Conservation (phyloP, 2,329 filamentous ascomycete genomes). For the Aspergillus floridensis region DNA sequence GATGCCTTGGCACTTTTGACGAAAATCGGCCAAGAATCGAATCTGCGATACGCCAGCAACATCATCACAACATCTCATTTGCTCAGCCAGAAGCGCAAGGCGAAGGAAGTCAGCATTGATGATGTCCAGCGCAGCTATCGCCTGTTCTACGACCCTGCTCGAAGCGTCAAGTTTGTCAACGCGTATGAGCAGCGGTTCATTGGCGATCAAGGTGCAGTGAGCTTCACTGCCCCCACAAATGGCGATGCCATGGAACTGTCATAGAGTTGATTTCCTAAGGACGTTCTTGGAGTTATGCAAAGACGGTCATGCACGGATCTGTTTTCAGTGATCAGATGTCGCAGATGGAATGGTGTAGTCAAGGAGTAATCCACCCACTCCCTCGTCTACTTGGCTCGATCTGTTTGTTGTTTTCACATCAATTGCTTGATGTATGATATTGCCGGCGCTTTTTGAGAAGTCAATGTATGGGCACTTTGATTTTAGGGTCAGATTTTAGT, state of each 20-base stretch:
- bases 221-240: constrained; percentile 55
- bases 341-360: background rate
- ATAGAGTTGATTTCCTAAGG: constrained; percentile 30
- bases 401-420: constrained; percentile 26
- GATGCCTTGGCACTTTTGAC: constrained; percentile 90
- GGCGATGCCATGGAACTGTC: constrained; percentile 71
- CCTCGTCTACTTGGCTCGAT: constrained; percentile 18
- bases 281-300: constrained; percentile 14
- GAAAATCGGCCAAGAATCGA: constrained; percentile 91
- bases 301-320: background rate
- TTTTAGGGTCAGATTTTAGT: constrained; percentile 23
- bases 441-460: constrained; percentile 35
- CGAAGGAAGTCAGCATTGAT: constrained; percentile 76
- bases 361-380: constrained; percentile 8
- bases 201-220: constrained; percentile 77
- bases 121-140: constrained; percentile 93
- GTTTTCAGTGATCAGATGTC: background rate
- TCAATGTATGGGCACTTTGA: constrained; percentile 23
- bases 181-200: constrained; percentile 93
- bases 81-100: constrained; percentile 78
- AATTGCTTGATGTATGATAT: constrained; percentile 40
- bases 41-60: constrained; percentile 93
- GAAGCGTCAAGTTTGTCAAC: constrained; percentile 85
- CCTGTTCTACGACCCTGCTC: constrained; percentile 84
- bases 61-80: constrained; percentile 93